Base-by-base conservation (phyloP, 1,139 yeast genomes). In the Diutina pseudorugosa region DNA sequence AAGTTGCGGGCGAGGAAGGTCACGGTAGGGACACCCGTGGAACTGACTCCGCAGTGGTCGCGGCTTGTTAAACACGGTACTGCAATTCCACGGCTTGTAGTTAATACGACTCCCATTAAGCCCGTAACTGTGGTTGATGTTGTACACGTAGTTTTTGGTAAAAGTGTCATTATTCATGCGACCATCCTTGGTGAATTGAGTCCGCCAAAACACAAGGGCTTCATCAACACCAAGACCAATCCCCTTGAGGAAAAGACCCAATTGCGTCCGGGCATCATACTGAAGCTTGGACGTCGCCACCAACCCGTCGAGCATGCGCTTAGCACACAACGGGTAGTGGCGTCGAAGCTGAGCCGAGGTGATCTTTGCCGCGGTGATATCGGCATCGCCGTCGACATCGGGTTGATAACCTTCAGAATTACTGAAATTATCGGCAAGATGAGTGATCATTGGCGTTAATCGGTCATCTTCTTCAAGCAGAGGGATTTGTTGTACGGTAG, bases 11-110 rank as follows among this genome's bases (percentile, higher is more conserved):
- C 79, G 65, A 18, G 79, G 71, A 60, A 87, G 72, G 60, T 87
- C 93, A 54, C 95, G 74, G 67, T 87, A 93, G 3, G 98, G 97
- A 67, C 98, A 91, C 2, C 98, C 98, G 63, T 93, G 97, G 57
- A 69, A 78, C 62, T 90, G 95, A 42, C 77, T 80, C 51, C 82
- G 77, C 19, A 76, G 76, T 0, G 96, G 95, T 55, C 82, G 75
- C 7, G 93, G 89, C 58, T 83, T 82, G 40, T 81, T 75, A 55
- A 87, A 68, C 47, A 94, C 87, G 0, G 85, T 82, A 30, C 81
- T 79, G 71, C 97, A 93, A 62, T 84, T 86, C 84, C 85, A 80
- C 0, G 98, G 96, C 59, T 80, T 80, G 68, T 89, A 90, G 61
- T 89, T 86, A 60, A 81, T 85, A 56, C 96, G 72, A 14, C 85